These are phyloP conservation scores for Sistotremastrum niveocremeum DNA, from an alignment of 768 basidiomycete species.

Conservation along the genomic window DNA sequence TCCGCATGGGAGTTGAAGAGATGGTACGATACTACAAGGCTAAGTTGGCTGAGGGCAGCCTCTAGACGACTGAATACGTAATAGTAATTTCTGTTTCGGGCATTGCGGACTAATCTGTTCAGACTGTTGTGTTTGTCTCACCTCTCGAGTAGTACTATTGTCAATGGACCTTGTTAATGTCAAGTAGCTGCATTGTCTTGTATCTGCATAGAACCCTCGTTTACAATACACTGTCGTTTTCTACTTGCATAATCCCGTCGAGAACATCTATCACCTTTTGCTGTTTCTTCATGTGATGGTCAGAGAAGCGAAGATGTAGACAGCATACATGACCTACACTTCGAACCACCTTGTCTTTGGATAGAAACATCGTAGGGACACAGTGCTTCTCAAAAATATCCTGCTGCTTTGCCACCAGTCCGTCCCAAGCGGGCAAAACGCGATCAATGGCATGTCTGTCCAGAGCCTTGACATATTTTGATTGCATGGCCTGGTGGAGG, in stretches of 20 bases:
- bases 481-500: slow-evolving; percentile 43
- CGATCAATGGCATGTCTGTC: slow-evolving; percentile 56
- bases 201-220: neutral
- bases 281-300: slow-evolving; percentile 37
- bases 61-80: slow-evolving; percentile 24
- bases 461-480: slow-evolving; percentile 51
- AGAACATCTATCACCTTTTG: slow-evolving; percentile 57
- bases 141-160: too few species aligned
- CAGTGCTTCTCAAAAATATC: slow-evolving; percentile 39
- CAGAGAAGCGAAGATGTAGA: neutral
- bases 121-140: too few species aligned
- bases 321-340: slow-evolving; percentile 32
- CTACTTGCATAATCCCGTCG: slow-evolving; percentile 32
- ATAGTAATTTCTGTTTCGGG: slow-evolving; percentile 4
- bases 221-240: neutral
- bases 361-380: slow-evolving; percentile 62
- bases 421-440: slow-evolving; percentile 64
- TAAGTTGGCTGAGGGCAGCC: slow-evolving; percentile 74
- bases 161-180: too few species aligned
- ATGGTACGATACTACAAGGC: slow-evolving; percentile 91
- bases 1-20: slow-evolving; percentile 87
- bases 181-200: too few species aligned
- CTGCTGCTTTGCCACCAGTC: slow-evolving; percentile 60
- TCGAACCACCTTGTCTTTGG: slow-evolving; percentile 31
- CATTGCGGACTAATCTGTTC: slow-evolving; percentile 11